Base-by-base conservation (phyloP, 306 rosid species). In the Acacia melanoxylon region DNA sequence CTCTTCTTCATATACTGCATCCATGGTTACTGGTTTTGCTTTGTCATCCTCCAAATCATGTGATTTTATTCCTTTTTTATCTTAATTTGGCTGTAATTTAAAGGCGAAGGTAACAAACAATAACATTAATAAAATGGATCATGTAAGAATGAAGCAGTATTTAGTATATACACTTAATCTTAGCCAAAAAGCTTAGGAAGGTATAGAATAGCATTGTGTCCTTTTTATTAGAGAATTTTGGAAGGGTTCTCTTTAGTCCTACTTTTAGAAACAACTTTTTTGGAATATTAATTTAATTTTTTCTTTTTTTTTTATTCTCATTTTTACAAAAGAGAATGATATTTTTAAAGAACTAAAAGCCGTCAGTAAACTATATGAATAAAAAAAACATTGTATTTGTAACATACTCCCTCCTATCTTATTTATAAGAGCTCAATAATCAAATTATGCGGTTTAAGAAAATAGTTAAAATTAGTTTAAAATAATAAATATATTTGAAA, bases 1-100 rank as follows among this genome's bases (percentile, higher is more conserved):
- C 46, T 75, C 59, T 58, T 74, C 19, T 49, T 74, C 75, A 66
- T 29, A 15, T 37, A 73, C 58, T 75, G 48, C 54, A 56, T 78
- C 31, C 81, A 54, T 11, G 45, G 8, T 20, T 37, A 35, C 58
- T 67, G 8, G 69, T 68, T 68, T 13, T 29, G 29, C 2, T 44
- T 33, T 74, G 1, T 56, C 27, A n/a, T 68, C 46, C 6, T 68
- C n/a, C 51, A 40, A 41, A 41, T 69, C 7, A 20, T 13, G 52
- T 69, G 33, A 41, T 69, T 40, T 37, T 68, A 4, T 17, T 40
- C 29, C 49, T 9, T 5, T 8, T 66, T 13, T 33, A 13, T 33
- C 24, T 29, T 33, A 0, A 19, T 67, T 35, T 1, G 71, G 35
- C 41, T 11, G 1, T 22, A 31, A 33, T 33, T 29, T 33, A 2